Evolutionary conservation across 1,139 yeast species (phyloP), one percentile per base, ranked within the genome.

Genomic region (Arxiozyma bovina): DNA sequence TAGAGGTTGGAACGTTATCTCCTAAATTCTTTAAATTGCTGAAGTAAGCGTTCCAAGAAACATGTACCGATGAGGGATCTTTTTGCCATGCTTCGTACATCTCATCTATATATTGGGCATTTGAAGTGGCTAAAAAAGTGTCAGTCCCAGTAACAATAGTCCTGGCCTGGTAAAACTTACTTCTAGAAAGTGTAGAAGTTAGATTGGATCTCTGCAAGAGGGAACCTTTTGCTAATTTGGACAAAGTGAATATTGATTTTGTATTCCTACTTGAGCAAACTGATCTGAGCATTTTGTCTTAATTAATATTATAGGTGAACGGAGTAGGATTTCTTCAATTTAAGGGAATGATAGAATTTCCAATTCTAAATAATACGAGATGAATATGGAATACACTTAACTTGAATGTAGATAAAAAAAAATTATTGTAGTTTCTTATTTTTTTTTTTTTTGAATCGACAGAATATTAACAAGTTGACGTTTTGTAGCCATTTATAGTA

Each of bases 31-130:
- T 89, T 72, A 93, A 77, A 77, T 93, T 93, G 74, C 85, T 87
- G 78, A 93, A 93, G 75, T 94, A 93, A 34, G 97, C 77, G 69
- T 89, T 87, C 99, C 99, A 93, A 30, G 98, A 91, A 48, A 85
- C 84, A 71, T 93, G 99, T 50, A 93, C 99, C 54, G 93, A 82
- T 53, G 78, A 62, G 38, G 99, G 99, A 70, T 94, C 98, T 62
- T 83, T 72, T 68, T 82, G 80, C 98, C 98, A 93, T 51, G 96
- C 93, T 61, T 83, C 82, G 73, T 90, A 94, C 99, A 93, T 93
- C 74, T 93, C 98, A 72, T 93, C 99, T 65, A 94, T 87, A 74
- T 93, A 93, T 67, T 83, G 84, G 62, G 96, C 95, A 72, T 88
- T 88, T 70, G 84, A 83, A 55, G 95, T 82, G 64, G 87, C 89